Base-by-base conservation (phyloP, 2,329 filamentous ascomycete genomes). In the Xylariaceae sp. region DNA sequence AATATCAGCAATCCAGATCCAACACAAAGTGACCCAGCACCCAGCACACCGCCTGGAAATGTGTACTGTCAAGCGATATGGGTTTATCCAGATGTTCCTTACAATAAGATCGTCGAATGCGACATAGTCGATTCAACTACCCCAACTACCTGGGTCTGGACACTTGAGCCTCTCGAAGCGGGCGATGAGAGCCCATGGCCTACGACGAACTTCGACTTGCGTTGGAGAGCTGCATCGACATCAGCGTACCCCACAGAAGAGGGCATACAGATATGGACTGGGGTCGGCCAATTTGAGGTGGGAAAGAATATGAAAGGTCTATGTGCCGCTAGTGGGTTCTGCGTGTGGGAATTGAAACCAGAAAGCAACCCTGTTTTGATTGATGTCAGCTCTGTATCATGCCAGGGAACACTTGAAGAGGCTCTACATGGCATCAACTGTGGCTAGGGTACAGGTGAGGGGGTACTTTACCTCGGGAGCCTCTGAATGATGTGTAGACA, bases 41-140 rank as follows among this genome's bases (percentile, higher is more conserved):
- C 34, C 14, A 61, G 39, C 31, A 53, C 67, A 57, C 36, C 53
- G 6, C 52, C 63, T 4, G 62, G 63, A 7, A 52, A 46, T 6
- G 66, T 65, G 17, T 67, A 66, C 48, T 73, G 70, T 62, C 61
- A 57, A 6, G 54, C 68, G n/a, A 31, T 52, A 19, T 73, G 69
- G 68, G 17, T 33, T 1, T 53, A 56, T 7, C 44, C 55, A 8
- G 6, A 56, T n/a, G 46, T 34, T 3, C 61, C 65, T 6, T 67
- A 68, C 55, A 56, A 49, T 26, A 49, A 61, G 6, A 33, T 54
- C 16, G 23, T 53, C 21, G 59, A 61, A 12, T 71, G 68, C 49
- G 44, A 47, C 2, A 51, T 64, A 21, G 36, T 37, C 11, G 50
- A 53, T 14, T 40, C 40, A n/a, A 44, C 33, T 6, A 29, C 49